Base-by-base conservation (phyloP, 805 yeast genomes). In the Maudiozyma pseudohumilis region DNA sequence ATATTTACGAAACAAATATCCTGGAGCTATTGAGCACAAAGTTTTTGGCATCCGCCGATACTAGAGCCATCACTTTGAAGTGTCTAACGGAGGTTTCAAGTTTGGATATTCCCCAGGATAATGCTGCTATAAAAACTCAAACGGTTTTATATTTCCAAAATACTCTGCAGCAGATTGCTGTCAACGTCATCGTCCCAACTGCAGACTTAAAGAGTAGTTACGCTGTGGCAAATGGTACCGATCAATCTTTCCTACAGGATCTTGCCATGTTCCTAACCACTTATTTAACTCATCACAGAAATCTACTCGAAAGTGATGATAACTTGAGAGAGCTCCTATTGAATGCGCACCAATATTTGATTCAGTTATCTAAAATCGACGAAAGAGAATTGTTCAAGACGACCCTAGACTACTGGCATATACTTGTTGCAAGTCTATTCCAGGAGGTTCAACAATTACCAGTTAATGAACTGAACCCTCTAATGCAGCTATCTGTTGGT, bases 331-430 rank as follows among this genome's bases (percentile, higher is more conserved):
- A 75, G 18, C 62, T 86, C 36, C 65, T 86, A 40, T 56, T 81
- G 40, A 73, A 76, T 38, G 76, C 94, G 2, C 94, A 88, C 56
- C 73, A 74, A 54, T 87, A 87, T 60, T 68, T 92, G 49, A 74
- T 92, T 48, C 81, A 81, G 50, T 69, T 92, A 40, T 87, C 96
- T 6, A 76, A 80, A 57, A 83, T 92, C 49, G 95, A 89, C 45
- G 99, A 92, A 63, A 74, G 98, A 52, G 99, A 92, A 64, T 69
- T 92, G 47, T 92, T 92, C 68, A 92, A 92, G 60, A 88, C 94
- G 32, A 85, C 95, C 53, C 72, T 92, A 47, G 99, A 92, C 59
- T 92, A 88, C 63, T 92, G 98, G 98, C 67, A 80, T 32, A 75
- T 75, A 42, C 74, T 92, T 40, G 96, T 92, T n/a, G 69, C 74